Conservation (phyloP, 805 yeast genomes). For the Hanseniaspora hatyaiensis region DNA sequence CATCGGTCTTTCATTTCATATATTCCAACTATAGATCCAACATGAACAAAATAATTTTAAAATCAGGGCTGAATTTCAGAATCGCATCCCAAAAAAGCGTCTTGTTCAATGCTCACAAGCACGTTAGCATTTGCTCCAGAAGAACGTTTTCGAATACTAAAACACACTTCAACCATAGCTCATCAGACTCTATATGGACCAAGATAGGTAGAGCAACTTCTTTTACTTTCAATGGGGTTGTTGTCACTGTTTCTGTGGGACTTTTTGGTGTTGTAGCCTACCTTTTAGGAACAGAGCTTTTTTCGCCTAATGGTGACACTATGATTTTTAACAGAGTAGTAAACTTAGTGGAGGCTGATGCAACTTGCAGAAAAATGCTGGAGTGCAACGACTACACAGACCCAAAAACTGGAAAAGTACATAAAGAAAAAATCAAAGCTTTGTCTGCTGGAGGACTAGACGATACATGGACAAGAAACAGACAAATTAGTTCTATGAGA, state of each 20-base stretch:
- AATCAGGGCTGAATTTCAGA: neutral
- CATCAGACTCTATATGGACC: conserved; percentile 35
- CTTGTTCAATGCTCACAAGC: too few species aligned
- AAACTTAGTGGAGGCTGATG: conserved; percentile 57
- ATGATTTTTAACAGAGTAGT: conserved; percentile 82
- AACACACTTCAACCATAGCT: conserved; percentile 12
- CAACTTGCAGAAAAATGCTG: conserved; percentile 45
- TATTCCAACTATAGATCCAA: too few species aligned
- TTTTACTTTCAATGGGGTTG: conserved; percentile 46
- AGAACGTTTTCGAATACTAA: neutral
- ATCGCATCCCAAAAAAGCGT: neutral
- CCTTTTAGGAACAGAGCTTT: conserved; percentile 63
- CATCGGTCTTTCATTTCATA: neutral
- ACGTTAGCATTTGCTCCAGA: too few species aligned
- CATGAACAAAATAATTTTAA: conserved; percentile 2
- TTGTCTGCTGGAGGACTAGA: conserved; percentile 58
- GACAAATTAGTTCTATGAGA: conserved; percentile 65
- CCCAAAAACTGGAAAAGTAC: conserved; percentile 17
- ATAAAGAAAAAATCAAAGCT: conserved; percentile 60
- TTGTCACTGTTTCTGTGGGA: conserved; percentile 60
- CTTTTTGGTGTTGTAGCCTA: conserved; percentile 59
- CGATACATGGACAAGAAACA: conserved; percentile 77
- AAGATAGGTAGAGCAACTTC: conserved; percentile 46
- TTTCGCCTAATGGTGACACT: conserved; percentile 85
- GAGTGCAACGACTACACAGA: conserved; percentile 34